Conservation (phyloP, 2,329 filamentous ascomycete genomes). For the Cladophialophora immunda region DNA sequence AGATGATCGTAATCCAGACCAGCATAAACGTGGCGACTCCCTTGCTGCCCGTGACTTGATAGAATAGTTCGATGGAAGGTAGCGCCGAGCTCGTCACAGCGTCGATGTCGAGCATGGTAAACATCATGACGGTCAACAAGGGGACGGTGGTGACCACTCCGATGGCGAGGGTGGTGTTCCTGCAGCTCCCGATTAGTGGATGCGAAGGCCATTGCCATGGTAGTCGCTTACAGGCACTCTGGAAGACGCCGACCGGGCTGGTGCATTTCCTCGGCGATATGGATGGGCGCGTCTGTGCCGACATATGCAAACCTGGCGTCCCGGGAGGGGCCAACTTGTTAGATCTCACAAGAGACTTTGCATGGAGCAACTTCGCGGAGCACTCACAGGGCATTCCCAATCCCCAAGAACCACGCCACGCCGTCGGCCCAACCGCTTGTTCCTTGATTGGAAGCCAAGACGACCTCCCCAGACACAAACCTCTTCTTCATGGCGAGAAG, state of each 20-base stretch:
- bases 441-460: constrained; percentile 48
- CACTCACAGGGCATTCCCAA: constrained; percentile 39
- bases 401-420: constrained; percentile 57
- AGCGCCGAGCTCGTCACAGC: constrained; percentile 9
- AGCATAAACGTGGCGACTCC: constrained; percentile 56
- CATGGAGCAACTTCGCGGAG: constrained; percentile 19
- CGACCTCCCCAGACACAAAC: neutral
- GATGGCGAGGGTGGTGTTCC: constrained; percentile 43
- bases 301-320: constrained; percentile 44
- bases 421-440: constrained; percentile 77
- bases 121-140: constrained; percentile 12
- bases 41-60: constrained; percentile 37
- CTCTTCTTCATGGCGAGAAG: constrained; percentile 39
- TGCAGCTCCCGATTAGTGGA: constrained; percentile 5
- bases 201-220: constrained; percentile 19
- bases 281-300: constrained; percentile 42
- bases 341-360: constrained; percentile 29
- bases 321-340: no score
- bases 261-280: constrained; percentile 35
- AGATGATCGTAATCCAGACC: constrained; percentile 56
- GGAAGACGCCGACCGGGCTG: neutral
- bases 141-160: constrained; percentile 49
- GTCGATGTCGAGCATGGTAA: constrained; percentile 12
- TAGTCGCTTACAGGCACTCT: neutral
- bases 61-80: constrained; percentile 8